phyloP scores from a whole-genome alignment of 75 land plant genomes.

The Isoetes taiwanensis region DNA sequence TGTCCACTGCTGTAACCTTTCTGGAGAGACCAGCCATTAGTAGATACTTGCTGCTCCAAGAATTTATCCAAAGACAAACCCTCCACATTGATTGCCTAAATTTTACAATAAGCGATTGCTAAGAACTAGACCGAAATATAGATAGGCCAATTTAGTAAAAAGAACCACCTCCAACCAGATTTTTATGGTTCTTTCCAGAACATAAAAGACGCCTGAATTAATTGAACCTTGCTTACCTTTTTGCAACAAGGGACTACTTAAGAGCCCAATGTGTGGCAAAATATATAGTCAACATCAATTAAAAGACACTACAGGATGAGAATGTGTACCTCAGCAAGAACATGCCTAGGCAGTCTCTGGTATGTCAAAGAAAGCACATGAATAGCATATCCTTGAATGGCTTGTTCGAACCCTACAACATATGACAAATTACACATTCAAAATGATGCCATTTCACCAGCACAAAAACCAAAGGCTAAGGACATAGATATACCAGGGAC shows the following conservation, averaged over 20 bases:
- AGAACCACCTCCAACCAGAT: too few species aligned
- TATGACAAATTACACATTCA: neutral
- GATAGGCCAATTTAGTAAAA: too few species aligned
- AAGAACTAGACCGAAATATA: too few species aligned
- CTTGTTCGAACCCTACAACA: conserved; percentile 83
- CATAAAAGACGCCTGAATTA: too few species aligned
- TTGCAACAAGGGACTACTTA: too few species aligned
- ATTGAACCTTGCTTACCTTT: too few species aligned
- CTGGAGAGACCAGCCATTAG: conserved; percentile 69
- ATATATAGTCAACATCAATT: too few species aligned
- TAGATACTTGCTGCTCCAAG: conserved; percentile 70
- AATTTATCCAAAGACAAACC: conserved; percentile 84
- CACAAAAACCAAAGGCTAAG: neutral
- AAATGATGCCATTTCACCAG: conserved; percentile 8
- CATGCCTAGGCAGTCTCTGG: conserved; percentile 69
- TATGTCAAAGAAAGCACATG: conserved; percentile 95
- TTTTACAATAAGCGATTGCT: too few species aligned
- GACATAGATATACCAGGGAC: conserved; percentile 58
- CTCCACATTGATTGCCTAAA: conserved; percentile 93
- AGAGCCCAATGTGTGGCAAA: too few species aligned
- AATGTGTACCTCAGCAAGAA: conserved; percentile 82
- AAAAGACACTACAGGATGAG: too few species aligned
- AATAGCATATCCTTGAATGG: conserved; percentile 82
- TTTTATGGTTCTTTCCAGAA: too few species aligned
- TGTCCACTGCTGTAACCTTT: conserved; percentile 48